phyloP scores from a whole-genome alignment of 768 basidiomycete genomes.

The Panus rudis region DNA sequence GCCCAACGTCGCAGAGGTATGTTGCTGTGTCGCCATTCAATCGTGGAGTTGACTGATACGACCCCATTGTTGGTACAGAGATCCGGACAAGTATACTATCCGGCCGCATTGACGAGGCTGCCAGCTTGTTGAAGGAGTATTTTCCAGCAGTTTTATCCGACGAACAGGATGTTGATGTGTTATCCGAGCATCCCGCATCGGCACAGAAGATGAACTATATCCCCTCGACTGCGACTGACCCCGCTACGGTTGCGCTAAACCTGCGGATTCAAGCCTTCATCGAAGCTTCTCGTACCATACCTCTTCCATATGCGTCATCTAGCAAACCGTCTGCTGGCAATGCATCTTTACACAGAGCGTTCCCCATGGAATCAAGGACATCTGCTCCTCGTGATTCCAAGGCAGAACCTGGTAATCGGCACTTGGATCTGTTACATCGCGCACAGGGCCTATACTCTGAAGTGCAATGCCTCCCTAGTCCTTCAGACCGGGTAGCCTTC shows the following conservation, averaged over 20 bases:
- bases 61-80: constrained; percentile 34
- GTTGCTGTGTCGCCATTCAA: constrained; percentile 9
- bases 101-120: constrained; percentile 72
- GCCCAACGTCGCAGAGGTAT: constrained; percentile 49
- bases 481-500: constrained; percentile 54
- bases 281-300: constrained; percentile 73
- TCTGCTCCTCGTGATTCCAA: constrained; percentile 2
- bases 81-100: constrained; percentile 64
- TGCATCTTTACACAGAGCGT: constrained; percentile 8
- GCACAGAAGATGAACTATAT: constrained; percentile 50
- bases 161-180: constrained; percentile 3
- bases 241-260: constrained; percentile 74
- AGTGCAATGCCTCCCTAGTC: constrained; percentile 46
- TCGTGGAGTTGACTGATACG: not conserved
- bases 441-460: constrained; percentile 64
- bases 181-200: too few species aligned
- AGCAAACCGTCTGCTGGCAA: constrained; percentile 5
- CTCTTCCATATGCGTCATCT: constrained; percentile 37
- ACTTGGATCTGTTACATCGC: constrained; percentile 44
- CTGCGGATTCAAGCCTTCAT: constrained; percentile 84
- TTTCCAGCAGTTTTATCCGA: constrained; percentile 66
- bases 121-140: constrained; percentile 53
- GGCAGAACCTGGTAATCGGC: constrained; percentile 22
- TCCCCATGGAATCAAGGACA: constrained; percentile 17
- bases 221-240: constrained; percentile 58